Percentiles rank a stretch among this genome's conserved stretches.
Conservation (phyloP, 768 basidiomycete species). For the Tricholoma flavovirens region DNA sequence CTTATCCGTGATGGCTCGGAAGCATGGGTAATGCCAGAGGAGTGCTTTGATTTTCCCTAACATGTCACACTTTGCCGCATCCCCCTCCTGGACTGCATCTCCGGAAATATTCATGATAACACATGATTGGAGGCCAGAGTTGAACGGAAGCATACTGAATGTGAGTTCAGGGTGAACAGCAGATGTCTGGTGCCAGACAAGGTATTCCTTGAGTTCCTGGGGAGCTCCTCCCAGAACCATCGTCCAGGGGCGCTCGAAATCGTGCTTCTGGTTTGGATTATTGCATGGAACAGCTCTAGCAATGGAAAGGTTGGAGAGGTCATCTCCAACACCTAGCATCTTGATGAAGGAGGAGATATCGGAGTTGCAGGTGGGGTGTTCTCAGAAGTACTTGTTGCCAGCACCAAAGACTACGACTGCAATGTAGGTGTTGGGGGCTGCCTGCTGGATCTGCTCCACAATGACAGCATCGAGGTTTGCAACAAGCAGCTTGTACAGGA, state of each 20-base stretch:
- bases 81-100: not conserved
- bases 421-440: not conserved
- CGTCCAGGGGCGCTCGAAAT: conserved; percentile 1
- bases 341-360: conserved; percentile 3
- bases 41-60: not conserved
- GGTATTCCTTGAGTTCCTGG: not conserved
- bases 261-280: not conserved
- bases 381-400: not conserved
- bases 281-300: not conserved
- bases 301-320: conserved; percentile 1
- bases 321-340: not conserved
- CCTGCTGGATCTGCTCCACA: not conserved
- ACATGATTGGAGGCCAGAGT: not conserved
- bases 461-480: not conserved
- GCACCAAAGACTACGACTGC: conserved; percentile 1
- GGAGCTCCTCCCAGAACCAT: conserved; percentile 1
- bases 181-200: conserved; percentile 7
- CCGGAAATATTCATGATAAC: conserved; percentile 7
- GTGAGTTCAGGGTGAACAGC: not conserved
- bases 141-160: conserved; percentile 1
- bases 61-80: not conserved
- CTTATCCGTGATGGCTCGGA: not conserved
- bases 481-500: not conserved
- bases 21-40: conserved; percentile 1
- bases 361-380: not conserved